Evolutionary conservation across 1,139 yeast species (phyloP), one percentile per base, ranked within the genome.

Genomic region (Taphrina confusa): DNA sequence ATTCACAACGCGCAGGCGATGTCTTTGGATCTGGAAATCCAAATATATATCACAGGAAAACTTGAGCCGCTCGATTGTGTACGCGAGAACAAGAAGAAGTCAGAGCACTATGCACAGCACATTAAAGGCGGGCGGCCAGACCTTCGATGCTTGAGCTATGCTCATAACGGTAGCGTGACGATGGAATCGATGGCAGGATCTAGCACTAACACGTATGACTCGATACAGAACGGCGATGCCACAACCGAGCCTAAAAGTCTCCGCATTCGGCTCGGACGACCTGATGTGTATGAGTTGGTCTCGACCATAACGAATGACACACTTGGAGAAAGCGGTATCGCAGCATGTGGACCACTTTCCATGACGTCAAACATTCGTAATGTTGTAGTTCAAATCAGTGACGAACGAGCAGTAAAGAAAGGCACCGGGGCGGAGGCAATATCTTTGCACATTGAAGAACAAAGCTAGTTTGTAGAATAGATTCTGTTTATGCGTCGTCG

Each of bases 371-470:
- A 45, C 6, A 58, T 66, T 1, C 54, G 63, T 20, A 65, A 58
- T 22, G 33, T 52, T 4, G 66, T 62, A 4, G 60, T 64, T 5
- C 12, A 47, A 6, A 49, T 66, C n/a, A 52, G 65, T 8, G 67
- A 66, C 27, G 60, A 55, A 18, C 37, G 66, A n/a, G 68, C 63
- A 1, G 64, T 59, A 12, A 52, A 66, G 51, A 63, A 64, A 20
- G 68, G 68, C 1, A 30, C 67, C 12, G 65, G 61, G 20, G 63
- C 65, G 6, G 66, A 62, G 47, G 66, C 67, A 5, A 60, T 66
- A n/a, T 66, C 63, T 46, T 63, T 66, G 4, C 67, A 65, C 57
- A 34, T 49, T n/a, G 66, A 64, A 37, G 42, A 18, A 18, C 42
- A 37, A 18, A 18, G 25, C 6, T 37, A 18, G 9, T 4, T 11